These are phyloP conservation scores for Russula virescens DNA, from an alignment of 768 basidiomycete species.

Conservation along the genomic window DNA sequence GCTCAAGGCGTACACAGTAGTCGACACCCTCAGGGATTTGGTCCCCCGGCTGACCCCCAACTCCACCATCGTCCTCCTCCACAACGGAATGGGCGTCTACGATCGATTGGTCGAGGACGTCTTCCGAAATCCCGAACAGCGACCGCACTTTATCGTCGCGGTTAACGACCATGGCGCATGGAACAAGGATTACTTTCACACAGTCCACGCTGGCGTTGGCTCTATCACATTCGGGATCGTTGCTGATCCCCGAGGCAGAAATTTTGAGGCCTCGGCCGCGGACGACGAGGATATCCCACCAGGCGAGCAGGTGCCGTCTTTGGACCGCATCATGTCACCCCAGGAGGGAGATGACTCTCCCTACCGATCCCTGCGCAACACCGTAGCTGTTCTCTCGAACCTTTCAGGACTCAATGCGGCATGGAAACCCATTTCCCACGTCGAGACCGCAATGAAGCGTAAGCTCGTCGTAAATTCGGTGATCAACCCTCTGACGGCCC, in stretches of 20 bases:
- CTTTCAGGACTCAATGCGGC: slow-evolving; percentile 50
- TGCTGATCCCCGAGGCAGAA: slow-evolving; percentile 55
- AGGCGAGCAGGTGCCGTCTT: slow-evolving; percentile 39
- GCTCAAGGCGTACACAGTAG: slow-evolving; percentile 67
- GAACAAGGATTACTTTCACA: slow-evolving; percentile 44
- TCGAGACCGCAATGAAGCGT: slow-evolving; percentile 66
- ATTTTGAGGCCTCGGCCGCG: slow-evolving; percentile 54
- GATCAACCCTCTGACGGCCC: slow-evolving; percentile 81
- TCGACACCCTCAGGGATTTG: slow-evolving; percentile 52
- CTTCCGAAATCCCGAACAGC: slow-evolving; percentile 64
- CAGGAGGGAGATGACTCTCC: slow-evolving; percentile 35
- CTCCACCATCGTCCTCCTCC: slow-evolving; percentile 86
- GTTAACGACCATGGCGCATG: slow-evolving; percentile 79
- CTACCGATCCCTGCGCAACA: slow-evolving; percentile 60
- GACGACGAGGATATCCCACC: slow-evolving; percentile 34
- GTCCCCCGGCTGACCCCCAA: slow-evolving; percentile 53
- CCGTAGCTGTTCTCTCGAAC: slow-evolving; percentile 57
- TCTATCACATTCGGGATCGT: slow-evolving; percentile 73
- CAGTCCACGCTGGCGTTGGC: slow-evolving; percentile 68
- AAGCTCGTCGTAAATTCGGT: slow-evolving; percentile 78
- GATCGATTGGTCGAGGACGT: slow-evolving; percentile 62
- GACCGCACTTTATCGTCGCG: slow-evolving; percentile 84
- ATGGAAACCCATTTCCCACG: slow-evolving; percentile 59
- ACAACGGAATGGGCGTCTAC: slow-evolving; percentile 92
- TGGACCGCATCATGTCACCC: slow-evolving; percentile 46